Evolutionary conservation across 164 flowering plant species (phyloP), one percentile per base, ranked within the genome.

Genomic region (Piper longum): DNA sequence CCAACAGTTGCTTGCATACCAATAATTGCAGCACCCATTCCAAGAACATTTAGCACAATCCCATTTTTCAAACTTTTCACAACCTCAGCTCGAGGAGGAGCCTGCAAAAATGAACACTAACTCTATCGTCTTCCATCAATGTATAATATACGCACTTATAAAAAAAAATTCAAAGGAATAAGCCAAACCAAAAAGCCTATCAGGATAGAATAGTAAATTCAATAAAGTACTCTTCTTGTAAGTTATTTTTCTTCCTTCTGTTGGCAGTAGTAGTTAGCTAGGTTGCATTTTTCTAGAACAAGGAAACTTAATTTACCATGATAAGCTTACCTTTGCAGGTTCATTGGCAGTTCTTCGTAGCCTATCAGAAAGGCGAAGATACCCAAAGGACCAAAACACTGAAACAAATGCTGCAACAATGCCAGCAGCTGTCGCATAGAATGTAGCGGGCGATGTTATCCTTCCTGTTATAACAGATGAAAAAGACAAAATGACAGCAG

Each of bases 1-100:
- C 99, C 99, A 36, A 91, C 95, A 2, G 96, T 95, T n/a, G 97
- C 96, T 85, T 82, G 99, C 96, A 95, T 84, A 58, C 99, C 98
- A 64, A 91, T 84, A 62, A 95, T 67, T 17, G 99, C 88, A 72
- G 99, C 93, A 68, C 98, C 96, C 96, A 95, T 87, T 56, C 99
- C 99, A 54, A 95, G 63, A 26, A 95, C 68, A 71, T 95, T 95
- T 74, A 95, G 17, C 26, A 71, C 73, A 67, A 95, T 89, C 19
- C 99, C 96, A 75, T 80, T 95, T 78, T 76, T 85, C 71, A 95
- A 75, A 74, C 96, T 82, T 72, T 81, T 87, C 65, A 95, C 88
- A 56, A 95, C 99, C 73, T 89, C 96, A 59, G 91, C 89, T 11
- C 96, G 98, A 66, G 97, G 89, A 62, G 97, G 99, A 63, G 98